phyloP scores from a whole-genome alignment of 495 filamentous ascomycete species.

The Podospora bellae-mahoneyi region DNA sequence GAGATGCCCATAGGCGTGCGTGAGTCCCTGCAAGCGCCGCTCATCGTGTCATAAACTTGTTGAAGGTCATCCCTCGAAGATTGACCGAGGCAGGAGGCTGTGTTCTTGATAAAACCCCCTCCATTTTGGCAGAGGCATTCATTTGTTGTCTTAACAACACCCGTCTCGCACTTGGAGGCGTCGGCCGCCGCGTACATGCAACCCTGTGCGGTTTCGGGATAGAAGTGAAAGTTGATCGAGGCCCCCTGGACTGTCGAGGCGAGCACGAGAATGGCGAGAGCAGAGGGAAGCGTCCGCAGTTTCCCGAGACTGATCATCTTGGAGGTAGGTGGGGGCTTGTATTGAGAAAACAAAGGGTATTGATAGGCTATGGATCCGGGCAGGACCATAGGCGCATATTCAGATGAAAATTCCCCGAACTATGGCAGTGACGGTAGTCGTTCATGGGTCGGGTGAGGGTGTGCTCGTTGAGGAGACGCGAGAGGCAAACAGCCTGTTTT shows the following conservation, averaged over 20 bases:
- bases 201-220: conserved; percentile 38
- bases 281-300: conserved; percentile 19
- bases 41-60: conserved; percentile 38
- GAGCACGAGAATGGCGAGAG: conserved; percentile 34
- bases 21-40: conserved; percentile 28
- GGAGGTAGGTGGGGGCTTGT: neutral
- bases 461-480: neutral
- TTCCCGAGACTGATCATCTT: conserved; percentile 20
- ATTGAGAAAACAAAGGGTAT: neutral
- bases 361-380: neutral
- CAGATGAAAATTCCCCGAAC: neutral
- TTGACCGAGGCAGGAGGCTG: conserved; percentile 41
- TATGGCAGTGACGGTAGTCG: neutral
- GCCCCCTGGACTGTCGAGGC: conserved; percentile 24
- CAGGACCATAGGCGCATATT: neutral
- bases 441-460: neutral
- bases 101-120: conserved; percentile 42
- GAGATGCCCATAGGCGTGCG: conserved; percentile 30
- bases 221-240: conserved; percentile 42
- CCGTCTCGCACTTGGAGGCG: conserved; percentile 31
- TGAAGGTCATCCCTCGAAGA: conserved; percentile 30
- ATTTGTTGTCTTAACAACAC: conserved; percentile 36
- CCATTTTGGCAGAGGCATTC: conserved; percentile 44
- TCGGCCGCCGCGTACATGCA: conserved; percentile 39
- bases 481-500: neutral